Base-by-base conservation (phyloP, 2,329 filamentous ascomycete species). In the Coccinonectria pachysandricola region DNA sequence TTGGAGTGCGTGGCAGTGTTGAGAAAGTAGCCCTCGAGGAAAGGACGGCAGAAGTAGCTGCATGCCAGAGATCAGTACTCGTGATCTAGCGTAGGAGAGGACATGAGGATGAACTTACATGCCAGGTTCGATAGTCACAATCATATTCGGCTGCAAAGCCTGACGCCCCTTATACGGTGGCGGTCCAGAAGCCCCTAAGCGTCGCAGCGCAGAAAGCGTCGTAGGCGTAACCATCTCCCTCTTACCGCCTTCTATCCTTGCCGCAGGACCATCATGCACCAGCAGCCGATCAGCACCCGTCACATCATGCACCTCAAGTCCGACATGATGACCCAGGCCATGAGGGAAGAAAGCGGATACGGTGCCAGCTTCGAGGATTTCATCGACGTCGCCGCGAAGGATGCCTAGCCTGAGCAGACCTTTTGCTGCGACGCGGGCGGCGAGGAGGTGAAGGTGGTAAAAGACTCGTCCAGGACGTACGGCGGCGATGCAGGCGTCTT, bases 91-190 rank as follows among this genome's bases (percentile, higher is more conserved):
- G n/a, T 8, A 6, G 1, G 12, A 30, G 21, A 37, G 29, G 34
- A 27, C 12, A 23, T 12, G 12, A 15, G 13, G 25, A 8, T n/a
- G 16, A 7, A 55, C 64, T 53, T 46, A 71, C 60, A 80, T 63
- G 36, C 83, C 83, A 2, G 83, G 83, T 57, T 91, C 83, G 24
- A 87, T 69, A 0, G 83, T 91, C 11, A 91, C 70, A 19, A 88
- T 65, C 62, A 83, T 81, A 25, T 72, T 67, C 8, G 71, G 59
- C 38, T 57, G 52, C 5, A 79, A 59, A n/a, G 52, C 46, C 32
- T 64, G 56, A 12, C 52, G 43, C 8, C 50, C 52, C 28, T 45
- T 46, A 19, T 46, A 46, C 17, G 46, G 52, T 23, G 42, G 48
- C 4, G 42, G 43, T 17, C 34, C 37, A 15, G 42, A 32, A 24